Evolutionary conservation across 352 stramenopile species (phyloP).

Genomic region (Phytophthora melonis): DNA sequence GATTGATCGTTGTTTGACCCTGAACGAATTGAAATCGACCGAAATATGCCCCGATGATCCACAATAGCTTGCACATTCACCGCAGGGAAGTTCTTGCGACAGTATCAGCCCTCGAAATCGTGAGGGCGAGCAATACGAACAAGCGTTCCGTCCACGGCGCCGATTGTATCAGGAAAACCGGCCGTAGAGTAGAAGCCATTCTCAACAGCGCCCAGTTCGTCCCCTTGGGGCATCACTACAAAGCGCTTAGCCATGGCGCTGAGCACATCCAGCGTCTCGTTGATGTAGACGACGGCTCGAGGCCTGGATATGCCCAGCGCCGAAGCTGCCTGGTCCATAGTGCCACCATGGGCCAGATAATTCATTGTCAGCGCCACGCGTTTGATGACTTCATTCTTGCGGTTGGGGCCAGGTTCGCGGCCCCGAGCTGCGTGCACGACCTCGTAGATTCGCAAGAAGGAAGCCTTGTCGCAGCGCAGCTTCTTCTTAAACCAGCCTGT

Average conservation of each 20-base stretch:
- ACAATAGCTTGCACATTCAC: not conserved
- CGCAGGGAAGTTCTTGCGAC: not conserved
- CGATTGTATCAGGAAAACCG: constrained; percentile 18
- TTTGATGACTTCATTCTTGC: not conserved
- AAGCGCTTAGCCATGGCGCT: constrained; percentile 5
- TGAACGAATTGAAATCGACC: not conserved
- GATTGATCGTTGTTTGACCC: constrained; percentile 29
- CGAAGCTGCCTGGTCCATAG: not conserved
- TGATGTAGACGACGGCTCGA: constrained; percentile 28
- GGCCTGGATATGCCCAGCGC: constrained; percentile 22
- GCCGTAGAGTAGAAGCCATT: constrained; percentile 5
- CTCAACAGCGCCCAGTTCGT: not conserved
- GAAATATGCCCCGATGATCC: not conserved
- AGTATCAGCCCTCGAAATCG: not conserved
- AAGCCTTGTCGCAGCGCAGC: constrained; percentile 17
- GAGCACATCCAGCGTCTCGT: constrained; percentile 20
- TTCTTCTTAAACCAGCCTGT: constrained; percentile 21
- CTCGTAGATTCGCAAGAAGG: constrained; percentile 19
- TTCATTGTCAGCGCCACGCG: not conserved
- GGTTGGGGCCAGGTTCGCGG: not conserved
- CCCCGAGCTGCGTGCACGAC: constrained; percentile 1
- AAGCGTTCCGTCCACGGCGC: constrained; percentile 27
- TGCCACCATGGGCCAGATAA: not conserved
- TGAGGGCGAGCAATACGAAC: not conserved
- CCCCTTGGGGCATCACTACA: not conserved